Evolutionary conservation across 2,329 filamentous ascomycete genomes (phyloP), one percentile per base, ranked within the genome.

Genomic region (Arthrobotrys sinensis): DNA sequence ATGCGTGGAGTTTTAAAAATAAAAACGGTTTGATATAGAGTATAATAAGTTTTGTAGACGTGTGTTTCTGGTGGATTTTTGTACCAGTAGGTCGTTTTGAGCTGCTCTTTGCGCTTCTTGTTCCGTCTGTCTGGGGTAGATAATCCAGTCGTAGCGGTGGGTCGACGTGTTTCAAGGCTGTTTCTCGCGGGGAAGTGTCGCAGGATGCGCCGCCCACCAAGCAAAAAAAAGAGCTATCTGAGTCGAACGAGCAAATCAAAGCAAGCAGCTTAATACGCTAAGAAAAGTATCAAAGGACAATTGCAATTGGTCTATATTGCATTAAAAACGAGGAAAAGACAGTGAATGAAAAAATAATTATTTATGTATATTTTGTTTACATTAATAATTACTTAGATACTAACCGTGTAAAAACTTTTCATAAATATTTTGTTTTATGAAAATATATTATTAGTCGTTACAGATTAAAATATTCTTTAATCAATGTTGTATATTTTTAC

Each of bases 261-360:
- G 60, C 69, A 73, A 62, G 48, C 57, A 65, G 68, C 63, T 62
- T 57, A 65, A 64, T 64, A 64, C 60, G 60, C 60, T 64, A 64
- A 48, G 43, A 48, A 64, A 64, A 48, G 34, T 46, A 38, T 66
- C 24, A 52, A 40, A 53, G 24, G 43, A 66, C 19, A 53, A n/a
- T 19, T 38, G 63, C 70, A 75, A 75, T 75, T 68, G 70, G 52
- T 75, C 63, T 68, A 67, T 52, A 38, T 40, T 55, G 40, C 52
- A 40, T 68, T 16, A 69, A 52, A 50, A 50, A 34, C 28, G 32
- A 32, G 6, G n/a, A 34, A 34, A 34, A 53, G 4, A 28, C 24
- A 28, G 2, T 28, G 21, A 14, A 53, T 53, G 6, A 34, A 32
- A 52, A 46, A 21, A n/a, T n/a, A n/a, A n/a, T n/a, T n/a, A n/a